Evolutionary conservation across 2,329 filamentous ascomycete genomes (phyloP).

Genomic region (Hymenoscyphus fructigenus): DNA sequence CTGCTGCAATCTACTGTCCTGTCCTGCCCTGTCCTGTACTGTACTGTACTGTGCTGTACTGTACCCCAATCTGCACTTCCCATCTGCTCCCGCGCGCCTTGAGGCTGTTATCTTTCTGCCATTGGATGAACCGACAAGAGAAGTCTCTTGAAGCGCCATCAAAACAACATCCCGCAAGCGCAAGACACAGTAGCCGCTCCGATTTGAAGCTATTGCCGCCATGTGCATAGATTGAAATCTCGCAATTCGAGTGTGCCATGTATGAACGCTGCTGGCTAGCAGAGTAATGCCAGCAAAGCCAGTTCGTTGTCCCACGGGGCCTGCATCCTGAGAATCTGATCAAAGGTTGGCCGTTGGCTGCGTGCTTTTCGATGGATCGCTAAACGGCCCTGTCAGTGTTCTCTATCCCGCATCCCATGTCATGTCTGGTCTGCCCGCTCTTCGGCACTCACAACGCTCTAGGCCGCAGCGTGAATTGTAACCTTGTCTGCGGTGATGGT

Average conservation of each 20-base stretch:
- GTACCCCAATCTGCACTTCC: not conserved
- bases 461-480: not conserved
- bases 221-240: not conserved
- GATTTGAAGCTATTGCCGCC: not conserved
- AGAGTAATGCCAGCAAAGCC: not conserved
- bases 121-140: not conserved
- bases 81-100: conserved; percentile 2
- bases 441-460: not conserved
- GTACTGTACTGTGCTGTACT: not conserved
- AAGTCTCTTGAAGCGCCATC: conserved; percentile 6
- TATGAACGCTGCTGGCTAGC: not conserved
- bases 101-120: not conserved
- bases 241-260: not conserved
- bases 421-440: not conserved
- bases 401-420: not conserved
- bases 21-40: not conserved
- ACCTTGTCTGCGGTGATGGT: not conserved
- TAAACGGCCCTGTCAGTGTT: not conserved
- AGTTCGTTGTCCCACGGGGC: not conserved
- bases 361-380: not conserved
- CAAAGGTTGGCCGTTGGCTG: not conserved
- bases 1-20: not conserved
- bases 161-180: not conserved
- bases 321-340: not conserved
- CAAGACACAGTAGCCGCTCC: not conserved